Percentiles rank a stretch among this genome's conserved stretches.
These are phyloP conservation scores for Babesia gibsoni DNA, from an alignment of 169 alveolate species.

Conservation along the genomic window DNA sequence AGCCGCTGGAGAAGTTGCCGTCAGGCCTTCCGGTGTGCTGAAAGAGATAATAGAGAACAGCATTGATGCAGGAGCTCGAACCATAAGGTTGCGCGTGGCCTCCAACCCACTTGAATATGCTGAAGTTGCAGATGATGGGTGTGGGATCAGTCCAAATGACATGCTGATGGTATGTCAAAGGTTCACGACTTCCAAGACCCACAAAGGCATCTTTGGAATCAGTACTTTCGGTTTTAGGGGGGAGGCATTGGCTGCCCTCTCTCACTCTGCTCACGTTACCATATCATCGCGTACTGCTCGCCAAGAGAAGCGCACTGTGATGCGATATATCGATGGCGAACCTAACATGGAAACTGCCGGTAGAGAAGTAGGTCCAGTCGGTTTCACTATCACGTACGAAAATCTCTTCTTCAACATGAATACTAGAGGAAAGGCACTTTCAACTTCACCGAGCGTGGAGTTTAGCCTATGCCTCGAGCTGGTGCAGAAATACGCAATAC, in stretches of 20 bases:
- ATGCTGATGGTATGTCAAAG: constrained; percentile 93
- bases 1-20: constrained; percentile 98
- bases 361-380: constrained; percentile 67
- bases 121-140: constrained; percentile 94
- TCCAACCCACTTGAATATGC: constrained; percentile 90
- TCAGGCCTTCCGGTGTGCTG: constrained; percentile 93
- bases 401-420: constrained; percentile 70
- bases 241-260: constrained; percentile 96
- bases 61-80: constrained; percentile 94
- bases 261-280: constrained; percentile 89
- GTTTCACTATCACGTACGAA: constrained; percentile 69
- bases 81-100: constrained; percentile 80
- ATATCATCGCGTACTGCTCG: constrained; percentile 83
- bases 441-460: constrained; percentile 74
- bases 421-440: constrained; percentile 57
- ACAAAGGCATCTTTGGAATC: constrained; percentile 82
- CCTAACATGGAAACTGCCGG: constrained; percentile 66
- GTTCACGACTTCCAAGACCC: constrained; percentile 94
- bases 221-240: constrained; percentile 98
- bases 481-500: constrained; percentile 88
- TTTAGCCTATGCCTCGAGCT: constrained; percentile 86
- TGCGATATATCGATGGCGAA: constrained; percentile 80
- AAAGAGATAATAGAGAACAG: constrained; percentile 97
- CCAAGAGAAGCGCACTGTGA: constrained; percentile 78
- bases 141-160: constrained; percentile 91